Evolutionary conservation across 441 rosid species (phyloP), one percentile per base, ranked within the genome.

Genomic region (Aleurites moluccanus): DNA sequence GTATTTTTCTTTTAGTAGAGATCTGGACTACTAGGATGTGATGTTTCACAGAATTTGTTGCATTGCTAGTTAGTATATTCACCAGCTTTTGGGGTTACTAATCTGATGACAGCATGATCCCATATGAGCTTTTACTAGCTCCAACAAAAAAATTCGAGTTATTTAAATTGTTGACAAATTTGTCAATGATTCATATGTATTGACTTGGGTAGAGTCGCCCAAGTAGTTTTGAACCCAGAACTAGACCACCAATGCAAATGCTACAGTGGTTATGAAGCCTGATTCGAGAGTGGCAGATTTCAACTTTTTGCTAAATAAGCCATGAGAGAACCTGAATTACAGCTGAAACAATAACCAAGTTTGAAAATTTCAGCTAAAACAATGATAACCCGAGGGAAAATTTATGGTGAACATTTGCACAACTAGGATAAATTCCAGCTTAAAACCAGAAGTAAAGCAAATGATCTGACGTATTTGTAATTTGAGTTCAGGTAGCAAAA

Each of bases 151-250:
- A 33, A 15, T 15, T 16, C 1, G 11, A 45, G 13, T 3, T 49
- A 25, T 16, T 28, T 67, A 67, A 45, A 14, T 67, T 49, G 44
- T 67, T 67, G 25, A 27, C 38, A 67, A 18, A 28, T 67, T 67
- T 67, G 55, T 50, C 16, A 49, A 38, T 38, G 6, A 38, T 38
- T 18, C 5, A 7, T 67, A 33, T 25, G 3, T 50, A 27, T 16
- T 50, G 35, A 28, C 28, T 18, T 6, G 35, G 59, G 42, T 49
- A 28, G 38, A 49, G 10, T 67, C 15, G 28, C 42, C 49, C 13
- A 16, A 49, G 59, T 49, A 47, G 57, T 49, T 47, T 15, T 14
- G 59, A 27, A 67, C 38, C 35, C 40, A 47, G 49, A 47, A 15
- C 13, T 49, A 49, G n/a, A 52, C 49, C 27, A 67, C 59, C 16